Percentiles rank a stretch among this genome's conserved stretches.
phyloP scores from a whole-genome alignment of 108 stramenopile species.

The Seminavis robusta region DNA sequence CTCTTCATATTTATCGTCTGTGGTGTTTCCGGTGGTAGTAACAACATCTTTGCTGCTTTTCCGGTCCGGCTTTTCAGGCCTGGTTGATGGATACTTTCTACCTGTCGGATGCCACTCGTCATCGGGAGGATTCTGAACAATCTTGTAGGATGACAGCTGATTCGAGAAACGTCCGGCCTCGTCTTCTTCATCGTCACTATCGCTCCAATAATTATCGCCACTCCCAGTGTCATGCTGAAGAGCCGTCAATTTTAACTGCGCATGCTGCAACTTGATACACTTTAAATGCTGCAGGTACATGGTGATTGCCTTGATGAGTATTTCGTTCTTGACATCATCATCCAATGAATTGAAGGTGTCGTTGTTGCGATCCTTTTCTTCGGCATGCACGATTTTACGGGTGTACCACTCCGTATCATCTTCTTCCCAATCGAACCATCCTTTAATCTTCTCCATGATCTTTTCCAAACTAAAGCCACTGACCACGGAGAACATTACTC shows the following conservation, averaged over 20 bases:
- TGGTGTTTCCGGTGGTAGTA: too few relatives aligned
- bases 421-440: slow-evolving; percentile 32
- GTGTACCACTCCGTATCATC: slow-evolving; percentile 2
- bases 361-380: too few relatives aligned
- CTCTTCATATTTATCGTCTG: too few relatives aligned
- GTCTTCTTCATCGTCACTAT: too few relatives aligned
- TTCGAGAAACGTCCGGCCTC: slow-evolving; percentile 20
- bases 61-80: too few relatives aligned
- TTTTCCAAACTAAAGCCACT: not conserved
- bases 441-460: not conserved
- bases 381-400: too few relatives aligned
- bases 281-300: slow-evolving; percentile 37
- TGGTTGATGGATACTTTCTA: too few relatives aligned
- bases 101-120: slow-evolving; percentile 39
- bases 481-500: slow-evolving; percentile 15
- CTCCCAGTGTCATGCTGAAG: slow-evolving; percentile 20
- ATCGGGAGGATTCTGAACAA: slow-evolving; percentile 25
- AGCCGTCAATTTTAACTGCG: slow-evolving; percentile 26
- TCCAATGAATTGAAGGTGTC: slow-evolving; percentile 15
- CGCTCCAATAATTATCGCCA: too few relatives aligned
- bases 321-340: slow-evolving; percentile 31
- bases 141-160: slow-evolving; percentile 27
- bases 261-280: slow-evolving; percentile 13
- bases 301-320: slow-evolving; percentile 47
- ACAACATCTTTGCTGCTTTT: too few relatives aligned